Conservation (phyloP, 305 asterid genomes). For the Lippia alba region DNA sequence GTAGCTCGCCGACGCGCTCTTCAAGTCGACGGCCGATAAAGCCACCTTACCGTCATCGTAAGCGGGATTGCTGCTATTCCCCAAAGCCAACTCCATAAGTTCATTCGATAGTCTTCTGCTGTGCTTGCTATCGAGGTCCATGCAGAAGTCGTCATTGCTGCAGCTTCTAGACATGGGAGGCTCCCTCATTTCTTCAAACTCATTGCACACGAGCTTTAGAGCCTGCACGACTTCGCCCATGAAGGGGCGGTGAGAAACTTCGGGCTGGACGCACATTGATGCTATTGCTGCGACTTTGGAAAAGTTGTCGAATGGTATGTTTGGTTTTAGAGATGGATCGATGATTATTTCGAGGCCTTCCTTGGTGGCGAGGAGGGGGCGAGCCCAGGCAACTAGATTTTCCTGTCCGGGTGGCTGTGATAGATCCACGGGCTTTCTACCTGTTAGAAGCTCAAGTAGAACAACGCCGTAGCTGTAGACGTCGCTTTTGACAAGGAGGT, state of each 20-base stretch:
- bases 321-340: constrained; percentile 55
- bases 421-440: constrained; percentile 84
- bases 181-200: constrained; percentile 69
- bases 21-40: constrained; percentile 57
- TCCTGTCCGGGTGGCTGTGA: constrained; percentile 92
- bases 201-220: constrained; percentile 84
- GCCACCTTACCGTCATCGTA: constrained; percentile 38
- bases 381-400: constrained; percentile 88
- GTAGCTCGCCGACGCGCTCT: constrained; percentile 47
- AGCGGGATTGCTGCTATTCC: constrained; percentile 38
- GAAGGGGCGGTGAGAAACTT: constrained; percentile 94
- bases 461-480: constrained; percentile 96
- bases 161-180: constrained; percentile 55
- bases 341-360: constrained; percentile 66
- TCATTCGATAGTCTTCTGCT: constrained; percentile 53
- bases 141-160: constrained; percentile 64
- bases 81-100: constrained; percentile 43
- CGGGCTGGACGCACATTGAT: constrained; percentile 96
- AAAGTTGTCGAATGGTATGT: constrained; percentile 52
- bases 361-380: constrained; percentile 67
- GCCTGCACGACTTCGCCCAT: constrained; percentile 99
- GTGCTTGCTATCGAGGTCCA: constrained; percentile 48
- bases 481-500: constrained; percentile 93
- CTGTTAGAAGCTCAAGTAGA: constrained; percentile 90
- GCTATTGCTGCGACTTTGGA: constrained; percentile 87